A percentile compares a stretch with the other conserved stretches of the same genome.
These are phyloP conservation scores for Aphanocladium album DNA, from an alignment of 2,329 filamentous ascomycete species.

Conservation along the genomic window DNA sequence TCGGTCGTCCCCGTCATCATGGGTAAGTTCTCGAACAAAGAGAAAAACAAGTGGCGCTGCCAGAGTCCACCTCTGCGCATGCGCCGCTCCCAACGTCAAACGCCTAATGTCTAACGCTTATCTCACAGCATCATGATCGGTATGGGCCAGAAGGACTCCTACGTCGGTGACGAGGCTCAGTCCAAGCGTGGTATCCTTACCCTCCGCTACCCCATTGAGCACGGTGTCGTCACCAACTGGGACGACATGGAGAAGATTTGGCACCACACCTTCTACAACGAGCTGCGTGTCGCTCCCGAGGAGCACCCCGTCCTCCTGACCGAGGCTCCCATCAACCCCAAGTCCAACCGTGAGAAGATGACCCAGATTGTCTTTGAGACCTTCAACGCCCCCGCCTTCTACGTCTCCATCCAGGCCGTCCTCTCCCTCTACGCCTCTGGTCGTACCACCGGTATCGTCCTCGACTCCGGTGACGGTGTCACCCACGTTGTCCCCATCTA, in stretches of 20 bases:
- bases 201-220: constrained; percentile 98
- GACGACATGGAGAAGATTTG: constrained; percentile 99
- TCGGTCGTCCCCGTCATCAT: constrained; percentile 99
- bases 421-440: constrained; percentile 98
- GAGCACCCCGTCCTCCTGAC: constrained; percentile 99
- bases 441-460: constrained; percentile 99
- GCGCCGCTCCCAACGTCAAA: background rate
- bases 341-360: constrained; percentile 99
- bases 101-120: background rate
- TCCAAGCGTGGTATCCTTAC: constrained; percentile 99
- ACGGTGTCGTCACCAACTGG: constrained; percentile 99
- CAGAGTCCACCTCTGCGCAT: background rate
- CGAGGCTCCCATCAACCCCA: constrained; percentile 99
- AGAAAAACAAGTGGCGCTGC: background rate
- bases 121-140: constrained; percentile 94
- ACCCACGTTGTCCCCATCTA: constrained; percentile 99
- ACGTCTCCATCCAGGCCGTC: constrained; percentile 99
- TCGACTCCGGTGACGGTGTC: constrained; percentile 99
- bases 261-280: constrained; percentile 99
- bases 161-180: constrained; percentile 99
- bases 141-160: constrained; percentile 99
- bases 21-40: constrained; percentile 61
- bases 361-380: constrained; percentile 99
- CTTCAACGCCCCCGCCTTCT: constrained; percentile 99
- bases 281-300: constrained; percentile 98